Evolutionary conservation across 768 basidiomycete genomes (phyloP).

Genomic region (Dictyophora rubrovolvata): DNA sequence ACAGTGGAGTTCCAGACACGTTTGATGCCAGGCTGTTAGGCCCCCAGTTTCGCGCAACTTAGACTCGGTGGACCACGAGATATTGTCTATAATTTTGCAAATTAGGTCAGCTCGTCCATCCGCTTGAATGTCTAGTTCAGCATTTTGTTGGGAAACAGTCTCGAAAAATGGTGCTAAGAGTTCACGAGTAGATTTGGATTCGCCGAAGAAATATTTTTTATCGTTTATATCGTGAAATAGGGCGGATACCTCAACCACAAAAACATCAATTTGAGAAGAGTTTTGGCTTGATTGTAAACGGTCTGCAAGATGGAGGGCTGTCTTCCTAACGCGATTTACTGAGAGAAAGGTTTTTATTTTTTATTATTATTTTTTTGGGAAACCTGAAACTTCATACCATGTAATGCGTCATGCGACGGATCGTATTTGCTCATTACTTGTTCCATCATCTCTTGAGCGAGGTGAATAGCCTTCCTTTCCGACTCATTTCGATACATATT

Average conservation of each 20-base stretch:
- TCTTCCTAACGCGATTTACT: conserved; percentile 79
- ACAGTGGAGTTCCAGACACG: conserved; percentile 68
- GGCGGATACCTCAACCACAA: conserved; percentile 77
- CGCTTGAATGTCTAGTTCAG: conserved; percentile 36
- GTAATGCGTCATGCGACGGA: conserved; percentile 70
- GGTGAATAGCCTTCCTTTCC: conserved; percentile 30
- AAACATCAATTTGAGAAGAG: conserved; percentile 42
- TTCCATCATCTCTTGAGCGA: conserved; percentile 60
- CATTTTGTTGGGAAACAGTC: conserved; percentile 17
- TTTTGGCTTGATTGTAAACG: conserved; percentile 22
- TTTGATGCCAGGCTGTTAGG: conserved; percentile 58
- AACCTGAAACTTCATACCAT: conserved; percentile 38
- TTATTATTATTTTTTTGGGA: background rate
- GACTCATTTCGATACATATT: conserved; percentile 6
- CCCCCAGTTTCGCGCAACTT: conserved; percentile 35
- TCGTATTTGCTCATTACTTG: conserved; percentile 70
- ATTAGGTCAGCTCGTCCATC: conserved; percentile 52
- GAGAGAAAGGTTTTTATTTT: background rate
- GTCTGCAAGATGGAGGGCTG: conserved; percentile 59
- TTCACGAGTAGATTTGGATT: conserved; percentile 49
- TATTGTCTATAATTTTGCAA: conserved; percentile 58
- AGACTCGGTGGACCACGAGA: conserved; percentile 82
- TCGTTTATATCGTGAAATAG: conserved; percentile 82
- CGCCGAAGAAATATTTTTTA: conserved; percentile 67
- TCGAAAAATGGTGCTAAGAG: conserved; percentile 63